phyloP scores from a whole-genome alignment of 1,139 yeast species.

The Taiozyma sp. region DNA sequence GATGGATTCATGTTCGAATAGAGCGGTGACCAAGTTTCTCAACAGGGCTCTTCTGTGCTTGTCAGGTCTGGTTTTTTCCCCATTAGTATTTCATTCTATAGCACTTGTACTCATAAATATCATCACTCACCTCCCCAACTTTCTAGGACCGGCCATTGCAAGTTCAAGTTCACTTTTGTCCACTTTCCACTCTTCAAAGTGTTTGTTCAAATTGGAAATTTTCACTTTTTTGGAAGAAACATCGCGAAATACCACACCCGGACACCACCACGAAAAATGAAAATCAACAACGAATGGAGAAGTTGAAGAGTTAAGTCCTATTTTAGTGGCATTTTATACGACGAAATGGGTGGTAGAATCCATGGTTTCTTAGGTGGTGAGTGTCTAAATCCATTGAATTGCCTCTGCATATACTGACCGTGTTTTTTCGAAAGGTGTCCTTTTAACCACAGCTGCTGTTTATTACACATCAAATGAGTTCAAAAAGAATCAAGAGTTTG shows the following conservation, averaged over 20 bases:
- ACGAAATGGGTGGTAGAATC: conserved; percentile 55
- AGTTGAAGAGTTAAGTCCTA: too few relatives aligned
- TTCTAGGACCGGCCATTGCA: conserved; percentile 23
- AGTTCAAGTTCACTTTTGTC: too few relatives aligned
- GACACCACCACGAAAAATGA: background rate
- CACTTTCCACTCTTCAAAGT: background rate
- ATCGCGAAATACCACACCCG: background rate
- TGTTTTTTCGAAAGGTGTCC: too few relatives aligned
- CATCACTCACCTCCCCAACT: conserved; percentile 15
- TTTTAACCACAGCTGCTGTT: conserved; percentile 59
- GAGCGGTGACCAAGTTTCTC: conserved; percentile 60
- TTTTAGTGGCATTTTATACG: background rate
- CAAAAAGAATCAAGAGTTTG: conserved; percentile 40
- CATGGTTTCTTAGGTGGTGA: conserved; percentile 62
- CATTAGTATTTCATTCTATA: conserved; percentile 1
- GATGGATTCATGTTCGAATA: conserved; percentile 63
- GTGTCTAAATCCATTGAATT: too few relatives aligned
- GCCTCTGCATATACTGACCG: too few relatives aligned
- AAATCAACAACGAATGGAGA: too few relatives aligned
- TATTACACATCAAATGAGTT: conserved; percentile 63
- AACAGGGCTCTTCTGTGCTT: conserved; percentile 47
- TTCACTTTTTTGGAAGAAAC: background rate
- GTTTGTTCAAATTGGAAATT: background rate
- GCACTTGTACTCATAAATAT: background rate
- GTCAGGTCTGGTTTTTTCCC: conserved; percentile 15